These are phyloP conservation scores for Phytophthora kernoviae DNA, from an alignment of 352 stramenopile genomes.

Conservation along the genomic window DNA sequence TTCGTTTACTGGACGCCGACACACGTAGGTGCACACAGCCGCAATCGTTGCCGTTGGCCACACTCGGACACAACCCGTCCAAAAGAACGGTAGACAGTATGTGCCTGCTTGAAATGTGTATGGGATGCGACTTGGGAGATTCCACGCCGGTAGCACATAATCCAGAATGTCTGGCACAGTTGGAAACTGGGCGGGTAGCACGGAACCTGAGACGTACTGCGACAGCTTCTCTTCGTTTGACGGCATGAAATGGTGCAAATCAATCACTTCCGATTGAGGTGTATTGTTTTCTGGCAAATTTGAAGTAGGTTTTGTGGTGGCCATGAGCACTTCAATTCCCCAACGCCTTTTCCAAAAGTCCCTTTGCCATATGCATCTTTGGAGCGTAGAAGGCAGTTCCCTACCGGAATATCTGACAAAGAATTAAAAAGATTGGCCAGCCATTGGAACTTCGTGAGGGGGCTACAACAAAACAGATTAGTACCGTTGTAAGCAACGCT, in stretches of 20 bases:
- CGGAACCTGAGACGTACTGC: too few relatives aligned
- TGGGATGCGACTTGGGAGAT: constrained; percentile 46
- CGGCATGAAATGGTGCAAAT: constrained; percentile 50
- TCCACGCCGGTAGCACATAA: constrained; percentile 50
- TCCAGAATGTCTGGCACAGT: constrained; percentile 2
- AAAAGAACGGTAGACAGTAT: constrained; percentile 62
- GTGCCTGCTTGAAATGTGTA: constrained; percentile 64
- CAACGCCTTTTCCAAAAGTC: constrained; percentile 23
- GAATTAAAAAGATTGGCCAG: constrained; percentile 36
- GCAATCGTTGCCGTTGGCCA: constrained; percentile 40
- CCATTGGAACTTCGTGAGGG: constrained; percentile 41
- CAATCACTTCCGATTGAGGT: constrained; percentile 21
- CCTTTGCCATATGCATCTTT: constrained; percentile 10
- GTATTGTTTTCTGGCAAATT: not conserved
- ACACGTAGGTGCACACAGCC: constrained; percentile 46
- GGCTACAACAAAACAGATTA: constrained; percentile 25
- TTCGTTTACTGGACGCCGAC: constrained; percentile 4
- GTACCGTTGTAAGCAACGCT: not conserved
- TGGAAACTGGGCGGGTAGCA: too few relatives aligned
- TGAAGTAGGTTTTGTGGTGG: constrained; percentile 6
- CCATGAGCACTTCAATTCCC: constrained; percentile 33
- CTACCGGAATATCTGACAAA: constrained; percentile 34
- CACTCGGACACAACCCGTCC: constrained; percentile 41
- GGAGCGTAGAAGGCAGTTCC: constrained; percentile 44
- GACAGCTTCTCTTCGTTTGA: constrained; percentile 8